Conservation (phyloP, 2,329 filamentous ascomycete genomes). For the Aureobasidium subglaciale region DNA sequence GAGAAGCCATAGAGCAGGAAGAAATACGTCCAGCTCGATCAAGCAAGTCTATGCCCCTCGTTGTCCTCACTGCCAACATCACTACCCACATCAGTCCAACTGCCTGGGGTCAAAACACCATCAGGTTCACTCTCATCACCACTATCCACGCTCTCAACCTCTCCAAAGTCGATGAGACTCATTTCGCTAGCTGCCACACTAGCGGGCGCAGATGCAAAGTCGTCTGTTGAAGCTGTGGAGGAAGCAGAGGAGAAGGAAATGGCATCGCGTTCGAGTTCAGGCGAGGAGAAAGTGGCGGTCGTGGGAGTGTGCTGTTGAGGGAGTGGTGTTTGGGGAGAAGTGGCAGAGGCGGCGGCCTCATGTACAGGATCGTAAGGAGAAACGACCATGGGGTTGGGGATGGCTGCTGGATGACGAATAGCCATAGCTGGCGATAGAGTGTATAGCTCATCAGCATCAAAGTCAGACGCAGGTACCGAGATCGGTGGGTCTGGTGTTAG, state of each 20-base stretch:
- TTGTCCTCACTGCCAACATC: conserved; percentile 19
- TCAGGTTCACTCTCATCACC: conserved; percentile 19
- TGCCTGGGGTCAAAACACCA: conserved; percentile 30
- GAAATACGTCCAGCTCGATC: not conserved
- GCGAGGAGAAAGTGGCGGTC: conserved; percentile 1
- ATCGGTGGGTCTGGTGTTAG: conserved; percentile 21
- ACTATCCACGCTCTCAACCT: conserved; percentile 24
- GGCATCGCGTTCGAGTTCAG: not conserved
- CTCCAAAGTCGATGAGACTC: conserved; percentile 28
- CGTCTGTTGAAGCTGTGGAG: not conserved
- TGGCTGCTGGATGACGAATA: conserved; percentile 13
- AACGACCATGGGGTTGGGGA: not conserved
- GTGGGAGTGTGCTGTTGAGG: conserved; percentile 5
- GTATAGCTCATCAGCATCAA: conserved; percentile 26
- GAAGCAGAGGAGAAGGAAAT: conserved; percentile 1
- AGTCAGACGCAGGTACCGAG: conserved; percentile 7
- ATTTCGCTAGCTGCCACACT: conserved; percentile 23
- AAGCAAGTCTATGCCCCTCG: not conserved
- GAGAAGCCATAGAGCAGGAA: not conserved
- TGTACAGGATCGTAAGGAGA: conserved; percentile 26
- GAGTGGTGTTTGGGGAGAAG: not conserved
- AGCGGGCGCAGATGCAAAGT: not conserved
- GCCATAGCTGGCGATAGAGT: conserved; percentile 21
- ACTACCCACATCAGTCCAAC: conserved; percentile 33
- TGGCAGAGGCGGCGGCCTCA: conserved; percentile 22